Evolutionary conservation across 176 grass and related monocot genomes (phyloP).

Genomic region (Eleusine coracana): DNA sequence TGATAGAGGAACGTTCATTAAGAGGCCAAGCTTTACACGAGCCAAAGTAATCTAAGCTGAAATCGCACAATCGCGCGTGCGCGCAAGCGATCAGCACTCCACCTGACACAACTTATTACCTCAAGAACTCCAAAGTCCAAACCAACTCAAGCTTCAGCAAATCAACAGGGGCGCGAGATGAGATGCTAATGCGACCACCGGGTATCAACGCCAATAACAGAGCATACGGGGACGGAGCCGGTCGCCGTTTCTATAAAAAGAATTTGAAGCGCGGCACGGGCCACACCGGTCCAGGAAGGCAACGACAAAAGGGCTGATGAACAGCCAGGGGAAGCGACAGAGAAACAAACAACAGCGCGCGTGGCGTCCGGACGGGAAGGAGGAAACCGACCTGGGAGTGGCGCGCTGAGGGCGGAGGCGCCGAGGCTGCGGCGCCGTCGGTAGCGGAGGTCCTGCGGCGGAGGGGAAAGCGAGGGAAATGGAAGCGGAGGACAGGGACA

Average conservation of each 20-base stretch:
- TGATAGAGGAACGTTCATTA: too few relatives aligned
- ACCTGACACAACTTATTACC: background rate
- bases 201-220: background rate
- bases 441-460: background rate
- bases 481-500: constrained; percentile 3
- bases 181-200: background rate
- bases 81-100: background rate
- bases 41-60: background rate
- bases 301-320: background rate
- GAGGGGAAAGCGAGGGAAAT: background rate
- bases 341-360: constrained; percentile 9
- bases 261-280: background rate
- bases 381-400: constrained; percentile 7
- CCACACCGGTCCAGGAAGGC: constrained; percentile 16
- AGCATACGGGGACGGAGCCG: background rate
- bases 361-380: background rate
- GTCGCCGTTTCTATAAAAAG: background rate
- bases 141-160: background rate
- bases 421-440: background rate
- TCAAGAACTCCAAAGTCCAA: background rate
- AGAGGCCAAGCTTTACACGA: too few relatives aligned
- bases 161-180: background rate
- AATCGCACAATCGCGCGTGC: background rate
- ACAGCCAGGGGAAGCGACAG: background rate
- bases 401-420: constrained; percentile 18